phyloP scores from a whole-genome alignment of 1,139 yeast species.

The Blastobotrys malaysiensis region DNA sequence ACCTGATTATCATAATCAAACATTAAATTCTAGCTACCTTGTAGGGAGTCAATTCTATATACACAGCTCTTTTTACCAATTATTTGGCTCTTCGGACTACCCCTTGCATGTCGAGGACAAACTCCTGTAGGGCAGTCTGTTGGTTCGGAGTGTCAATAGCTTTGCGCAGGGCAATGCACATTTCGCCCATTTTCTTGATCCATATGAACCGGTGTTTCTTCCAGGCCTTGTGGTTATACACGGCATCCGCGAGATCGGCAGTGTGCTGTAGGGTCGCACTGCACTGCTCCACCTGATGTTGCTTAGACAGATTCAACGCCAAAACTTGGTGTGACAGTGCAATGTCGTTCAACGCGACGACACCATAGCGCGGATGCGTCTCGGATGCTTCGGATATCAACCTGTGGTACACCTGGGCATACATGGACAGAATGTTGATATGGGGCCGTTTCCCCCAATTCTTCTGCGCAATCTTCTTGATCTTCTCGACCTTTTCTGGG shows the following conservation, averaged over 20 bases:
- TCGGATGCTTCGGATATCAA: slow-evolving; percentile 1
- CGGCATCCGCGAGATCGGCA: slow-evolving; percentile 7
- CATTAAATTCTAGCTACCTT: too few species aligned
- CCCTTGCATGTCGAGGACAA: slow-evolving; percentile 14
- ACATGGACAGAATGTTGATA: slow-evolving; percentile 7
- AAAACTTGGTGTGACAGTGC: slow-evolving; percentile 11
- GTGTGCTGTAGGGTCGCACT: slow-evolving; percentile 10
- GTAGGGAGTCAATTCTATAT: too few species aligned
- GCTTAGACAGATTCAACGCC: slow-evolving; percentile 7
- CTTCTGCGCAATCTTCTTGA: slow-evolving; percentile 10
- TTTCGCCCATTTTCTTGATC: slow-evolving; percentile 12
- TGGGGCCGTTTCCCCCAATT: slow-evolving; percentile 14
- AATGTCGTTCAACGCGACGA: slow-evolving; percentile 16
- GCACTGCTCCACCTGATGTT: slow-evolving; percentile 7
- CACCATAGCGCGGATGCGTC: slow-evolving; percentile 14
- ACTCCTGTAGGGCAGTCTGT: slow-evolving; percentile 11
- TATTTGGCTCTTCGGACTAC: slow-evolving; percentile 7
- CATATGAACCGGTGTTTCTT: slow-evolving; percentile 14
- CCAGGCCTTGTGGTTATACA: slow-evolving; percentile 15
- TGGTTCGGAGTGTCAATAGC: slow-evolving; percentile 4
- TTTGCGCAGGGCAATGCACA: slow-evolving; percentile 5
- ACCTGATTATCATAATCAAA: too few species aligned
- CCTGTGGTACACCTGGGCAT: slow-evolving; percentile 5
- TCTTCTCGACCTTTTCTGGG: slow-evolving; percentile 5
- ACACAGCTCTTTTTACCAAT: background rate